Evolutionary conservation across 2,329 filamentous ascomycete species (phyloP).

Genomic region (Sphaerulina musiva): DNA sequence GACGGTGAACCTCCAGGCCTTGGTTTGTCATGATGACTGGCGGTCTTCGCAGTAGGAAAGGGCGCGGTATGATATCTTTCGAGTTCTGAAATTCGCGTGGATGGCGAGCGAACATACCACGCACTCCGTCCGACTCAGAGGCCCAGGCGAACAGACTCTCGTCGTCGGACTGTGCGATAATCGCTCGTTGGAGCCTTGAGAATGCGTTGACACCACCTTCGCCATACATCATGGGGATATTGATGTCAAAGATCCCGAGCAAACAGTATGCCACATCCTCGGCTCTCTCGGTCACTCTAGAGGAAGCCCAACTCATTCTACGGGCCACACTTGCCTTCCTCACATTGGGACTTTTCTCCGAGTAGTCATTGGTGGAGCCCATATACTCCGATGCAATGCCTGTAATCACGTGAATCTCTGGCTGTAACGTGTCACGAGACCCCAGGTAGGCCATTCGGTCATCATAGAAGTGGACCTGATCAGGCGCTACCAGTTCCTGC

Average conservation of each 20-base stretch:
- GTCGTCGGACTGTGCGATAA: slow-evolving; percentile 4
- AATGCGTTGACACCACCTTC: slow-evolving; percentile 12
- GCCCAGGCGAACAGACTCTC: slow-evolving; percentile 1
- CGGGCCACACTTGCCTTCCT: slow-evolving; percentile 4
- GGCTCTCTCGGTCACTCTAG: slow-evolving; percentile 12
- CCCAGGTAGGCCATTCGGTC: not conserved
- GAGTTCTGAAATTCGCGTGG: not conserved
- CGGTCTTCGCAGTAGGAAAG: not conserved
- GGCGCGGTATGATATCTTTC: not conserved
- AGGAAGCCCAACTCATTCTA: slow-evolving; percentile 16
- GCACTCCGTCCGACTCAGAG: not conserved
- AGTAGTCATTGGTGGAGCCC: not conserved
- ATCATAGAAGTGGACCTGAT: not conserved
- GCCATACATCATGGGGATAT: slow-evolving; percentile 30
- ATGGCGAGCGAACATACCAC: not conserved
- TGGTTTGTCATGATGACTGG: not conserved
- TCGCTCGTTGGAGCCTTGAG: slow-evolving; percentile 8
- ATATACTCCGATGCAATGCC: not conserved
- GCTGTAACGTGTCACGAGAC: not conserved
- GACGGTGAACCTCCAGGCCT: not conserved
- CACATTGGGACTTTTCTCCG: not conserved
- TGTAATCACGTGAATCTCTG: not conserved
- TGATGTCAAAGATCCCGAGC: slow-evolving; percentile 41
- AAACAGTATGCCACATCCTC: slow-evolving; percentile 45
- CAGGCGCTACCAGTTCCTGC: not conserved